These are phyloP conservation scores for Podila minutissima DNA, from an alignment of 192 early-diverging fungal genomes.

Conservation along the genomic window DNA sequence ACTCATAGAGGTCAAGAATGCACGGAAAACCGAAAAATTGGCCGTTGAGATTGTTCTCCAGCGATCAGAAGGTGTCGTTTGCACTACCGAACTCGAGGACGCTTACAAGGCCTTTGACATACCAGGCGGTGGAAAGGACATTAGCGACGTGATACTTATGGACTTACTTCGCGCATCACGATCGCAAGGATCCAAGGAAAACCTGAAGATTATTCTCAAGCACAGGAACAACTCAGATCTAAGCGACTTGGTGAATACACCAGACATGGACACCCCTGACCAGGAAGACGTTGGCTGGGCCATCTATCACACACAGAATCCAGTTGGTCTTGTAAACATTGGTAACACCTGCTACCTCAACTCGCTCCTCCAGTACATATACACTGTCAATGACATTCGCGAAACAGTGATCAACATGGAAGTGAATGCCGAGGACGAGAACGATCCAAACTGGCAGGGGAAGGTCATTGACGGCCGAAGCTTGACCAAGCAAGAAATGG, in stretches of 20 bases:
- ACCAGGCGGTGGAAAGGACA: slow-evolving; percentile 31
- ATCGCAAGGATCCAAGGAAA: slow-evolving; percentile 27
- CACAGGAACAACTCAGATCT: slow-evolving; percentile 23
- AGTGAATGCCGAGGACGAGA: slow-evolving; percentile 46
- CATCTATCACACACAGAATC: slow-evolving; percentile 55
- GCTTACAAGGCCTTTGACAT: slow-evolving; percentile 62
- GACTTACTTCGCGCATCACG: slow-evolving; percentile 34
- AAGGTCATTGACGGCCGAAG: slow-evolving; percentile 59
- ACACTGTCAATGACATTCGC: slow-evolving; percentile 70
- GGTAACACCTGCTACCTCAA: slow-evolving; percentile 94
- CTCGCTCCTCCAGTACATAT: slow-evolving; percentile 82
- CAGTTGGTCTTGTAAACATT: slow-evolving; percentile 82
- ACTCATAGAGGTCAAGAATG: slow-evolving; percentile 49
- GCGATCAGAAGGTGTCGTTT: slow-evolving; percentile 62
- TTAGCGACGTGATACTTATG: slow-evolving; percentile 49
- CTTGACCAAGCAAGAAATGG: slow-evolving; percentile 52
- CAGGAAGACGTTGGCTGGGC: slow-evolving; percentile 34
- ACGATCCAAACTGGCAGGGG: slow-evolving; percentile 40
- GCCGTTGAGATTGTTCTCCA: slow-evolving; percentile 58
- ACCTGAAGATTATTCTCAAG: slow-evolving; percentile 38
- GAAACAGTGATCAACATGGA: slow-evolving; percentile 68
- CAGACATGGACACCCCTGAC: background rate
- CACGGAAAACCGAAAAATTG: slow-evolving; percentile 50
- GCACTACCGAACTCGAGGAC: slow-evolving; percentile 39
- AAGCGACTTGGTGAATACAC: background rate